These are phyloP conservation scores for Cyberlindnera maclurae DNA, from an alignment of 805 yeast genomes.

Conservation along the genomic window DNA sequence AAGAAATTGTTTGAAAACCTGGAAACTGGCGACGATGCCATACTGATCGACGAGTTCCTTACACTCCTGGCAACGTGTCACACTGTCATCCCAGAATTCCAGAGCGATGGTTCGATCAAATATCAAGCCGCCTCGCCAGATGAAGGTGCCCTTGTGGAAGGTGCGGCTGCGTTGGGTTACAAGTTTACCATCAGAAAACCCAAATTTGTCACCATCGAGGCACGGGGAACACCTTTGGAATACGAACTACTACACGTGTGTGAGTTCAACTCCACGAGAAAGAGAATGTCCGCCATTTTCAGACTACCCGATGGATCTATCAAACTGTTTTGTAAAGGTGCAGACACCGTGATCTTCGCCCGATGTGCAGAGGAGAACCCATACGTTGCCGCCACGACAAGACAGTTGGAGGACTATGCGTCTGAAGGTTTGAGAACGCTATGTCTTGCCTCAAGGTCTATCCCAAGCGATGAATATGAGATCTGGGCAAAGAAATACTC, in stretches of 20 bases:
- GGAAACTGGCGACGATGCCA: constrained; percentile 38
- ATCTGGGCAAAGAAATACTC: constrained; percentile 63
- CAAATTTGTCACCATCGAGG: constrained; percentile 61
- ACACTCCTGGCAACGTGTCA: constrained; percentile 88
- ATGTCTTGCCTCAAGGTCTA: constrained; percentile 81
- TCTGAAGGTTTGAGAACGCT: constrained; percentile 92
- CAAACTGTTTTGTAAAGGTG: constrained; percentile 90
- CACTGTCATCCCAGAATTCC: constrained; percentile 91
- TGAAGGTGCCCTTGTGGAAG: constrained; percentile 97
- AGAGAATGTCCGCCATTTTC: constrained; percentile 94
- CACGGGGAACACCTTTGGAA: constrained; percentile 40
- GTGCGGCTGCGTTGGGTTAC: constrained; percentile 87
- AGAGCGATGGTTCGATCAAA: constrained; percentile 58
- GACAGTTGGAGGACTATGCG: constrained; percentile 93
- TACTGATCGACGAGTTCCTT: constrained; percentile 65
- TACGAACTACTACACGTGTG: constrained; percentile 85
- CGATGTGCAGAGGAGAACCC: constrained; percentile 67
- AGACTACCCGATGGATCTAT: constrained; percentile 92
- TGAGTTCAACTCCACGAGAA: constrained; percentile 95
- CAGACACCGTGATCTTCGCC: constrained; percentile 92
- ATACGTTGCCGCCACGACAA: constrained; percentile 74
- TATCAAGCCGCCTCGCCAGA: constrained; percentile 99
- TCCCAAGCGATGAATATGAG: constrained; percentile 71
- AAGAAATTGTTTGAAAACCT: constrained; percentile 49
- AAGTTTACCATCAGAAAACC: constrained; percentile 83